Percentiles rank a stretch among this genome's conserved stretches.
Conservation (phyloP, 805 yeast species). For the Lachancea nothofagi region DNA sequence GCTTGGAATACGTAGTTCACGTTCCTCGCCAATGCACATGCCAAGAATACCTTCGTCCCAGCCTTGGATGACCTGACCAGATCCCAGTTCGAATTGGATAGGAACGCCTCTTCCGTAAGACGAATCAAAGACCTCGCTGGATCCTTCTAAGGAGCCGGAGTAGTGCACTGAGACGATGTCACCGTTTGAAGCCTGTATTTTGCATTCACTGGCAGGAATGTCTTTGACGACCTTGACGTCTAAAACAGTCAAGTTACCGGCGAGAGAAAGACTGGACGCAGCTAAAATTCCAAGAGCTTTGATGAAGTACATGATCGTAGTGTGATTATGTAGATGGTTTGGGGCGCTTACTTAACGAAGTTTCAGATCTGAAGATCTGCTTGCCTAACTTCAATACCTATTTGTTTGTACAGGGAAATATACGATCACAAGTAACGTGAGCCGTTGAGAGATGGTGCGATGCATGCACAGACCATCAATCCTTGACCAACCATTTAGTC, state of each 20-base stretch:
- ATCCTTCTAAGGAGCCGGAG: slow-evolving; percentile 55
- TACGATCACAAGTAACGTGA: slow-evolving; percentile 3
- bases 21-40: slow-evolving; percentile 86
- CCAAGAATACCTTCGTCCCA: slow-evolving; percentile 84
- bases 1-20: slow-evolving; percentile 76
- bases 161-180: slow-evolving; percentile 74
- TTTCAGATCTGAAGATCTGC: too few species aligned
- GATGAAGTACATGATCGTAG: slow-evolving; percentile 1
- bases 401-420: not conserved
- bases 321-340: too few species aligned
- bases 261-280: slow-evolving; percentile 9
- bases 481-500: slow-evolving; percentile 43
- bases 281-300: not conserved
- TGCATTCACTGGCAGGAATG: slow-evolving; percentile 49
- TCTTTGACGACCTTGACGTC: slow-evolving; percentile 42
- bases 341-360: too few species aligned
- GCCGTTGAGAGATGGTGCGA: not conserved
- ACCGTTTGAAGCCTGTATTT: slow-evolving; percentile 52
- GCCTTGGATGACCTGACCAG: slow-evolving; percentile 76
- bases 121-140: slow-evolving; percentile 72
- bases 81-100: slow-evolving; percentile 65
- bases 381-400: not conserved
- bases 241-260: slow-evolving; percentile 25
- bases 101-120: slow-evolving; percentile 63
- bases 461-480: not conserved